Evolutionary conservation across 305 asterid species (phyloP).

Genomic region (Fraxinus angustifolia): DNA sequence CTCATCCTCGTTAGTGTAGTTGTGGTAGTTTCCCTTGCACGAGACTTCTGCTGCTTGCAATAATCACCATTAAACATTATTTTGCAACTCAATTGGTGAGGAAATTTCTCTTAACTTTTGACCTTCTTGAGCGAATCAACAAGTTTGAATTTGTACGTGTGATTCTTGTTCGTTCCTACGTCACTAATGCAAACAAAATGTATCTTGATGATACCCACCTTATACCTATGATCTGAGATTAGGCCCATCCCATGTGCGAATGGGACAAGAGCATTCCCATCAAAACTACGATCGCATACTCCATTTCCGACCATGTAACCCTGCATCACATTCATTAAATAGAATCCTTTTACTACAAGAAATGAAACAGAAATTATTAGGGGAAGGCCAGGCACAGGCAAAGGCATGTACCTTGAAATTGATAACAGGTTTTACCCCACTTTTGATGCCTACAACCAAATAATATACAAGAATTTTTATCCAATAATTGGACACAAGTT

Average conservation of each 20-base stretch:
- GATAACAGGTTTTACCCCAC: conserved; percentile 39
- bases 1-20: background rate
- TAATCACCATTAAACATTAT: background rate
- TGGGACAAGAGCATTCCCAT: background rate
- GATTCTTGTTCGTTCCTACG: no score
- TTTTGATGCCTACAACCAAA: conserved; percentile 25
- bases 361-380: background rate
- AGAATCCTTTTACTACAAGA: background rate
- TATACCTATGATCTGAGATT: conserved; percentile 22
- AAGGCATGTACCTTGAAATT: conserved; percentile 40
- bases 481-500: background rate
- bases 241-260: background rate
- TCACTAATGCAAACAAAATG: background rate
- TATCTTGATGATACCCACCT: conserved; percentile 20
- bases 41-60: conserved; percentile 38
- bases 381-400: background rate
- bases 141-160: no score
- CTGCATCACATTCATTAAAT: conserved; percentile 7
- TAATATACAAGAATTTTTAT: background rate
- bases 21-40: conserved; percentile 36
- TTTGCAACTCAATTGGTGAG: no score
- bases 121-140: no score
- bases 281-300: background rate
- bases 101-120: no score
- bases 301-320: conserved; percentile 5